Base-by-base conservation (phyloP, 345 rosid genomes). In the Sapria himalayana region DNA sequence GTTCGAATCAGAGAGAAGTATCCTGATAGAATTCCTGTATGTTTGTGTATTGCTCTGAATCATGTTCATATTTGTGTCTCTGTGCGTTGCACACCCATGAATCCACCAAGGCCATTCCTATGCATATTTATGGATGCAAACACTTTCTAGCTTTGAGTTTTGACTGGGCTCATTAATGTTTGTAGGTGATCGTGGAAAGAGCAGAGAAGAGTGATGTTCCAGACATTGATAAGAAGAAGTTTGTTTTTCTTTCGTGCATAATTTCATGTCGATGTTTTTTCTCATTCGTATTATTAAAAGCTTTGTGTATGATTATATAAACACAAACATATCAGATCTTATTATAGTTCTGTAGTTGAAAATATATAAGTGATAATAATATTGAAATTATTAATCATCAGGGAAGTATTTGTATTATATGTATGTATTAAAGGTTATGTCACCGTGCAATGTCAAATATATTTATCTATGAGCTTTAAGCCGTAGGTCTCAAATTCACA, bases 211-310 rank as follows among this genome's bases (percentile, higher is more conserved):
- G 77, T 22, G 98, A 82, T 57, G 94, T 89, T 9, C 94, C 94
- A 18, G 93, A 82, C 31, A 89, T 89, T 55, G 98, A 89, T 51
- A 89, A 82, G 73, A 89, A 79, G 47, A 89, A 89, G 98, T 79
- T 23, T 41, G 91, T 58, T 17, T 15, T 37, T 16, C 7, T 25
- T 3, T 22, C 16, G 4, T 17, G 4, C 2, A 7, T 11, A 37
- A 15, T 15, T 46, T 7, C 37, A n/a, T 24, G 18, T 10, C 34
- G 19, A 4, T 19, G 19, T 2, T 22, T 18, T 13, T 36, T 32
- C 33, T 19, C 8, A 41, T 34, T 15, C 16, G n/a, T 15, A 5
- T 17, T 25, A 20, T 18, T 22, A 3, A 36, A 12, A 10, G 46
- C 16, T 14, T 22, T 39, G 34, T n/a, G n/a, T n/a, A n/a, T n/a